Evolutionary conservation across 2,329 filamentous ascomycete genomes (phyloP), one percentile per base, ranked within the genome.

Genomic region (Geosmithia putterillii): DNA sequence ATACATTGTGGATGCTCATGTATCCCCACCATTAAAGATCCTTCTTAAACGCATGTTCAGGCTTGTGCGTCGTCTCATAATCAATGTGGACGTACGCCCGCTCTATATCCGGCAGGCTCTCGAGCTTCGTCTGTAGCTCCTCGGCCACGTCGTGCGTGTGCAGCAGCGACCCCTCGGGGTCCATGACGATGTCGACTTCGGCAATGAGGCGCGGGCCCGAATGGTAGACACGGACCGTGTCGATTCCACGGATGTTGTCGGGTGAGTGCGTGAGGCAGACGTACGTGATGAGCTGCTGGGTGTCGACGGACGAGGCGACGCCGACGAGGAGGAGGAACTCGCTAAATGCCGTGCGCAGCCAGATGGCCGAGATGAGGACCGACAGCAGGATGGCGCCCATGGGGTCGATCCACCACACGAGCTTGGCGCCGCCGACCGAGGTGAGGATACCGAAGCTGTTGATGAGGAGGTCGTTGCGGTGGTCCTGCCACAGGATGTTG

Each of bases 131-230:
- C 70, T 98, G 92, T 53, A 98, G 70, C 54, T 83, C 88, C 64
- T 98, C 92, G 0, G 92, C 90, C 12, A 95, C 78, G 56, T 98
- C 92, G 60, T 98, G 92, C 0, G 88, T 92, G 42, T 81, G 80
- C 48, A 76, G 72, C 15, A 98, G 73, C 2, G 79, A 77, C 44
- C 81, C 75, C 1, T 77, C 68, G 0, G 81, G 77, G 52, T 89
- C 79, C 87, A 96, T 95, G 54, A 96, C 90, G 44, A 96, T 80
- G 58, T 98, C 92, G 34, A 96, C 87, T 68, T 98, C 92, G 51
- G 94, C 89, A 50, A 96, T 88, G 39, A 95, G 76, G 18, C 90
- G 76, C 1, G 89, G 79, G 0, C 90, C 90, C 7, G 81, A 86
- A 63, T 95, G 89, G 64, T 95, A 96, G 1, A 89, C 87, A 42